These are phyloP conservation scores for Pachysolen tannophilus DNA, from an alignment of 805 yeast species.

Conservation along the genomic window DNA sequence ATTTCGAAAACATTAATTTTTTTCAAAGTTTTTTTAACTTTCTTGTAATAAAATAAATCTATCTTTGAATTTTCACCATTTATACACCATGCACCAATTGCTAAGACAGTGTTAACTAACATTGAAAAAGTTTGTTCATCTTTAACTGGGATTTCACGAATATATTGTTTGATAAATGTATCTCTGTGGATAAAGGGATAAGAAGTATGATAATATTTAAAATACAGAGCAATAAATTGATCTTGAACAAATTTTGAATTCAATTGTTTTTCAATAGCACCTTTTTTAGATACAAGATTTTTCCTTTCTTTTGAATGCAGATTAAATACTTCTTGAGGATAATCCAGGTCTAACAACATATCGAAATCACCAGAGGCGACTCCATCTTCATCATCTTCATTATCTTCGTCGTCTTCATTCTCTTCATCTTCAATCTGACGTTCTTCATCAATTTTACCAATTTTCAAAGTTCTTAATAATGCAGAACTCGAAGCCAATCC, in stretches of 20 bases:
- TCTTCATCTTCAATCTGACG: too few species aligned
- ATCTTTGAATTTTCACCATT: constrained; percentile 44
- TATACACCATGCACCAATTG: constrained; percentile 64
- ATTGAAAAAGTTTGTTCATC: constrained; percentile 43
- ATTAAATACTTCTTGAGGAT: background rate
- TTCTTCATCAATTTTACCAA: constrained; percentile 21
- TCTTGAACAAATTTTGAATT: constrained; percentile 17
- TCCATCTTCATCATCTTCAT: constrained; percentile 9
- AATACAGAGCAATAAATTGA: constrained; percentile 35
- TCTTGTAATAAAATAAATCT: constrained; percentile 48
- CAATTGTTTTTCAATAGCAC: constrained; percentile 12
- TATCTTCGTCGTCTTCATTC: constrained; percentile 2
- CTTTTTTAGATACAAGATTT: background rate
- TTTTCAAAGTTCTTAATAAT: constrained; percentile 37
- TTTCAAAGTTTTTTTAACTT: constrained; percentile 36
- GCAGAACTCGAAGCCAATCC: constrained; percentile 60
- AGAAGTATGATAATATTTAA: constrained; percentile 50
- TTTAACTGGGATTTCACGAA: constrained; percentile 31
- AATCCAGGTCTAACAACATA: too few species aligned
- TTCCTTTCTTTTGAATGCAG: background rate
- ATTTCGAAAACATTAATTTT: constrained; percentile 44
- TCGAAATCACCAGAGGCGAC: constrained; percentile 15
- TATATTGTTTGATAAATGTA: constrained; percentile 41
- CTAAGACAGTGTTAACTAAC: constrained; percentile 47
- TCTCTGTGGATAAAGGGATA: constrained; percentile 53